Base-by-base conservation (phyloP, 2,329 filamentous ascomycete species). In the Arthrocladium fulminans region DNA sequence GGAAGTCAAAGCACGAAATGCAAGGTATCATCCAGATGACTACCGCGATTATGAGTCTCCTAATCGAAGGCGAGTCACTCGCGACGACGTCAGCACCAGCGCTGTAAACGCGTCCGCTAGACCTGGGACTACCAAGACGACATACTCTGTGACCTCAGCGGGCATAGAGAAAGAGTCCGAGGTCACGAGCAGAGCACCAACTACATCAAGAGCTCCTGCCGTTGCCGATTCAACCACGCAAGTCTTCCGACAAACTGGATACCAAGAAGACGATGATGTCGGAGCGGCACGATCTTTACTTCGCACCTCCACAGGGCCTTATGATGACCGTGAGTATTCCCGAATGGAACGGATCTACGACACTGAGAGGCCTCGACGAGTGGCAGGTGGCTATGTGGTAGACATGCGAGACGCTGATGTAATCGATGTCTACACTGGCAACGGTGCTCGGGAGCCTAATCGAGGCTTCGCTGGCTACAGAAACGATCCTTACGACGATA, bases 141-240 rank as follows among this genome's bases (percentile, higher is more conserved):
- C 27, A 4, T 45, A 45, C 20, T 45, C 43, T 8, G 43, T 45
- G 29, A 45, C 43, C n/a, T 24, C 29, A 15, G 29, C 17, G 13
- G 43, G 43, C 12, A 12, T 45, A 9, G 43, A 45, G 30, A 45
- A 45, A 22, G 43, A 35, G 20, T 45, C 43, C 8, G 29, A 45
- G 25, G 17, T 37, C 25, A 15, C 20, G 32, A 23, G 12, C 12
- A 24, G 29, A 35, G 29, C 17, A 15, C 20, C 43, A 6, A 25
- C 17, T 12, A 4, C 43, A 15, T 3, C 43, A 5, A 24, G 17
- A 29, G n/a, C 17, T 13, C 19, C 17, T 23, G 29, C 17, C 2
- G 3, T 27, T 32, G 24, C n/a, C 10, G n/a, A 35, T 35, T 15
- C 32, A 35, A 15, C 32, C 13, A 9, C 17, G 37, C 10, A 2